Base-by-base conservation (phyloP, 2,329 filamentous ascomycete genomes). In the Neophaeococcomyces mojaviensis region DNA sequence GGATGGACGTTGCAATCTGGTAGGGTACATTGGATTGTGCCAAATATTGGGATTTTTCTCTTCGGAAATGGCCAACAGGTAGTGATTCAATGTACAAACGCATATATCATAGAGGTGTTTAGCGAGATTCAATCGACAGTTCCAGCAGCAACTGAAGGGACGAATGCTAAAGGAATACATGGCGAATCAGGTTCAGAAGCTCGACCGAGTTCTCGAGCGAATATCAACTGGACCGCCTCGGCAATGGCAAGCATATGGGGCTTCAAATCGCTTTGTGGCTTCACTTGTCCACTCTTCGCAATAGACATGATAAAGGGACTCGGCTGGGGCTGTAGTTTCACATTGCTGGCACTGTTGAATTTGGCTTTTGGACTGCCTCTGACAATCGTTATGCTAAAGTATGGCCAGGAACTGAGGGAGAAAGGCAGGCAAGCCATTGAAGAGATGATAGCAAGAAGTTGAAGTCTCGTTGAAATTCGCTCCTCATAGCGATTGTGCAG, bases 1-100 rank as follows among this genome's bases (percentile, higher is more conserved):
- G 59, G 59, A n/a, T 61, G 59, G 58, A 49, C 48, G 1, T 50
- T 54, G n/a, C 51, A 59, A 40, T 52, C 49, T 16, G 26, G 48
- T 13, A 28, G 15, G 19, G 38, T 49, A 4, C 54, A 56, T 33
- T 61, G 59, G 59, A 49, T 59, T 4, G 47, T 57, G 10, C 53
- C 55, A 1, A 56, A 61, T 31, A 37, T 61, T 22, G 59, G 58
- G 4, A 54, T 54, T 5, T 39, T 45, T 19, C 16, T 55, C 6
- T 49, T 49, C 18, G 35, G 37, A 6, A 32, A 34, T 16, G 53
- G 53, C 15, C 43, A 26, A 5, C 20, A 31, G 12, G 19, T 42
- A 16, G 24, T 31, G 9, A 30, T 28, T 2, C 40, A 46, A 39
- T 34, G 22, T 5, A 26, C 39, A 7, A 48, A 45, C 12, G 47